Base-by-base conservation (phyloP, 805 yeast species). In the Dipodascopsis uninucleata region DNA sequence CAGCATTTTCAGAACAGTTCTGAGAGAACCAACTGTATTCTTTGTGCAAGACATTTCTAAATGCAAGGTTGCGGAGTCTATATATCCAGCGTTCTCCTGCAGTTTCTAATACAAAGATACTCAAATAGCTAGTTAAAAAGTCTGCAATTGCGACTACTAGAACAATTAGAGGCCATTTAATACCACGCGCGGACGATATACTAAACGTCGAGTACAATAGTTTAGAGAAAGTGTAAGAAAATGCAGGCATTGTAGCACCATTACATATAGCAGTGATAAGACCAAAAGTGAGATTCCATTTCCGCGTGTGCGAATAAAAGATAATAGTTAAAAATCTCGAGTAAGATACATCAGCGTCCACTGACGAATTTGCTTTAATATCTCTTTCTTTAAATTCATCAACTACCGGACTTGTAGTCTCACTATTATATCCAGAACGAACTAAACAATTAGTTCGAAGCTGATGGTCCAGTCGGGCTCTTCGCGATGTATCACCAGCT, bases 161-260 rank as follows among this genome's bases (percentile, higher is more conserved):
- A 0, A 85, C 79, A 32, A 79, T 66, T 36, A 79, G 43, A 0
- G 95, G 78, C 96, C 96, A 87, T 57, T 72, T 74, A 5, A 72
- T 35, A 8, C 40, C 16, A 3, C 35, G 41, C 1, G 23, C 31
- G 4, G 21, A n/a, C 6, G 36, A 17, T 14, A 32, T 20, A 20
- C 41, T 16, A 7, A 85, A 71, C 57, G 86, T 76, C 10, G 81
- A 82, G 20, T 74, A 63, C 5, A 90, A 64, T 6, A 90, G 64
- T 47, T 79, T 78, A 1, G 97, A 77, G 51, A 89, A 78, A 22
- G 83, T 75, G 59, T 65, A 88, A 0, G 96, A 84, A 52, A 93
- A 87, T 0, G 85, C 65, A 0, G 97, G 97, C 47, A 78, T 81
- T 1, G 77, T 63, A 0, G 73, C 74, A 8, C 95, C 89, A 47